Evolutionary conservation across 495 filamentous ascomycete species (phyloP), one percentile per base, ranked within the genome.

Genomic region (Trichoderma virens): DNA sequence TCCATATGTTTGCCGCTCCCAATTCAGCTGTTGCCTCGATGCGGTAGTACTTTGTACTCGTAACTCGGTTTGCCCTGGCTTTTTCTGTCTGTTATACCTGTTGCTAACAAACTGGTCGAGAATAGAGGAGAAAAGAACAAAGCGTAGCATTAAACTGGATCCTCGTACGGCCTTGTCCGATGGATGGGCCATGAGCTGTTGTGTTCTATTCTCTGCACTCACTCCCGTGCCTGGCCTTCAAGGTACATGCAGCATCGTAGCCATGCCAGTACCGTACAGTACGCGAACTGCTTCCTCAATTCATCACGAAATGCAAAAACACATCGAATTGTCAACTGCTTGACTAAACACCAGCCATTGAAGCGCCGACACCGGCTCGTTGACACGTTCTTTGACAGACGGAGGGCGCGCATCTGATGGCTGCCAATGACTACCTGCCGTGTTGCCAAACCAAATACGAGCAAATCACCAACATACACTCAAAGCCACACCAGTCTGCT

Each of bases 151-250:
- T 51, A 51, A 51, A n/a, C 16, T 51, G 45, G 45, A 51, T 51
- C 45, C 45, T 51, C 45, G 45, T 51, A 51, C 45, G 45, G 45
- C 20, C 45, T 51, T 51, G 45, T 20, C 45, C 45, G 45, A 51
- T 51, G n/a, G 20, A 25, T n/a, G n/a, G 18, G 23, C 2, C n/a
- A 51, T 51, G n/a, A 25, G 45, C 45, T 20, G 45, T 51, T 47
- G 43, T 18, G 13, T 47, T 18, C 13, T 39, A 8, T 39, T 6
- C 9, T 39, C 35, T 39, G 9, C 5, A 39, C 1, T 7, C 5
- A 51, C 45, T 20, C n/a, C n/a, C n/a, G n/a, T n/a, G n/a, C 45
- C 18, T 8, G 45, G n/a, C 16, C n/a, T 51, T 25, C 8, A 9
- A 51, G 16, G 45, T 41, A n/a, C 20, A 25, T 20, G 45, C n/a